These are phyloP conservation scores for Nidula niveotomentosa DNA, from an alignment of 1,284 basidiomycete genomes.

Conservation along the genomic window DNA sequence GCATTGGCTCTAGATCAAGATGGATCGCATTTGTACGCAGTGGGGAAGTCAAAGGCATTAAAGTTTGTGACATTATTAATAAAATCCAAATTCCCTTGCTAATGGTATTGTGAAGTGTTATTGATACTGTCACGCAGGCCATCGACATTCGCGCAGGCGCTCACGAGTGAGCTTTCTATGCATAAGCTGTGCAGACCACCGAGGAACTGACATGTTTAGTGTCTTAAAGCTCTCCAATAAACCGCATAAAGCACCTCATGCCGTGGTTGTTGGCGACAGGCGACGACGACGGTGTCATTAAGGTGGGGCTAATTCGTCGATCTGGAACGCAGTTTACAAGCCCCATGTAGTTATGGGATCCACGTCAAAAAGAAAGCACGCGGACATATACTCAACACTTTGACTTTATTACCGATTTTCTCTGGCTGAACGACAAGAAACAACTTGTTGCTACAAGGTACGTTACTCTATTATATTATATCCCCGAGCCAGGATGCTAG, in stretches of 20 bases:
- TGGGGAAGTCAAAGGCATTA: constrained; percentile 82
- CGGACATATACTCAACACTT: constrained; percentile 85
- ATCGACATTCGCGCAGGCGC: constrained; percentile 62
- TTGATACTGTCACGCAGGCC: constrained; percentile 71
- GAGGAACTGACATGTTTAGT: constrained; percentile 32
- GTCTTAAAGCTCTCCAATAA: constrained; percentile 73
- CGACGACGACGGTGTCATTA: constrained; percentile 93
- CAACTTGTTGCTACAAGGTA: constrained; percentile 87
- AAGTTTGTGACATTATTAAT: constrained; percentile 56
- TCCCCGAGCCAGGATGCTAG: no score
- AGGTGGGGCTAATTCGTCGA: constrained; percentile 46
- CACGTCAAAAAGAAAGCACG: constrained; percentile 63
- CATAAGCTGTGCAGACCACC: constrained; percentile 7
- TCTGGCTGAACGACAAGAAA: constrained; percentile 84
- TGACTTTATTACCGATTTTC: constrained; percentile 94
- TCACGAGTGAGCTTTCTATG: constrained; percentile 70
- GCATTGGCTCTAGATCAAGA: constrained; percentile 65
- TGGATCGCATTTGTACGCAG: constrained; percentile 71
- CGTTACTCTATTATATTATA: constrained; percentile 10
- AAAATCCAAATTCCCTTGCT: background rate
- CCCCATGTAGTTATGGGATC: constrained; percentile 80
- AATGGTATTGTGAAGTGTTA: constrained; percentile 43
- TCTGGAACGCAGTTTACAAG: constrained; percentile 3
- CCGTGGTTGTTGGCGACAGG: constrained; percentile 80
- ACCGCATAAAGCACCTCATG: constrained; percentile 73